Base-by-base conservation (phyloP, 352 stramenopile genomes). In the Phytophthora gonapodyides region DNA sequence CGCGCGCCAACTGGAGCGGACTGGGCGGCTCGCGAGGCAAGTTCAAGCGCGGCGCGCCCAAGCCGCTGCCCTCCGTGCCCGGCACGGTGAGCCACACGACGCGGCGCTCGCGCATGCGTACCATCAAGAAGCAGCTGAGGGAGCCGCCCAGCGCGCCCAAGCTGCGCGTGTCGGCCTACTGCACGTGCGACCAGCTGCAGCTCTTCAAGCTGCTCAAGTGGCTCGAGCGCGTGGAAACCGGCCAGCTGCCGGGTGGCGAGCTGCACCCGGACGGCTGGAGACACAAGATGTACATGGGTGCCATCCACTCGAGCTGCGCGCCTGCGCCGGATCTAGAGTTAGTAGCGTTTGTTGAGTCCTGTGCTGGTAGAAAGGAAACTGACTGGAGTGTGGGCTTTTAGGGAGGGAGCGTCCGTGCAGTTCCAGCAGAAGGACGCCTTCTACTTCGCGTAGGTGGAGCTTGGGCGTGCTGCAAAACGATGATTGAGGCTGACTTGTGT, bases 151-250 rank as follows among this genome's bases (percentile, higher is more conserved):
- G 83, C 51, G 69, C 80, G 3, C 78, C 86, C 45, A 94, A 94
- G 62, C 80, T 93, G 51, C 75, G 86, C 45, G 86, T 95, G 30
- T 91, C 84, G 11, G 86, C 86, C 44, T 95, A 95, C 64, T 95
- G 86, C 59, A 93, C 84, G 52, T 91, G 82, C 58, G 84, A 95
- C 58, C 82, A 92, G 56, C 34, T 93, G 57, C 78, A 90, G 43
- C 63, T 95, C n/a, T 92, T 93, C 58, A 93, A 93, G 69, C 62
- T 93, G 61, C 73, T 95, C 56, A 93, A 95, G 54, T 95, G 86
- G 86, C 81, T 95, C 45, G 82, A 95, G 53, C 66, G 84, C 41
- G 70, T 91, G 19, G 84, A 93, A 58, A 93, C 81, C 3, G 83
- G 82, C 2, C 83, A 93, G 66, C 52, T 93, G 10, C 83, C 83